Conservation (phyloP, 2,329 filamentous ascomycete genomes). For the Pyrenochaeta sp. region DNA sequence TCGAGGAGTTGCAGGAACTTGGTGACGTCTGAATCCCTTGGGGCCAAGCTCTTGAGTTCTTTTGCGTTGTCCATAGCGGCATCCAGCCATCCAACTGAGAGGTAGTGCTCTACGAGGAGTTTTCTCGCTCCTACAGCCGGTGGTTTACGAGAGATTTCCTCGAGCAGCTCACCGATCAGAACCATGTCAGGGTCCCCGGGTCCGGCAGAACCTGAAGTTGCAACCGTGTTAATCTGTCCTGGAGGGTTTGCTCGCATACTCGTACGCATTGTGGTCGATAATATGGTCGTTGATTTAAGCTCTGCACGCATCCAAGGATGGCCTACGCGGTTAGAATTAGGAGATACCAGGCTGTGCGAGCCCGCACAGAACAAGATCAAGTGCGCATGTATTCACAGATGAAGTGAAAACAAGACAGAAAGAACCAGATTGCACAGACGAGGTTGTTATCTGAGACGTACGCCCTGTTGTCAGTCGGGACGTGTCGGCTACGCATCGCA, state of each 20-base stretch:
- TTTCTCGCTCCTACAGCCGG: slow-evolving; percentile 41
- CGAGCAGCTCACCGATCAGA: slow-evolving; percentile 42
- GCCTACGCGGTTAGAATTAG: not conserved
- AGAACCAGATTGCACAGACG: not conserved
- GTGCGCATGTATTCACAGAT: not conserved
- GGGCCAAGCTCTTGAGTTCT: slow-evolving; percentile 32
- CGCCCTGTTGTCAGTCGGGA: not conserved
- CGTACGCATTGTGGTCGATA: not conserved
- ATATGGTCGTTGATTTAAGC: not conserved
- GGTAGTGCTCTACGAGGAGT: slow-evolving; percentile 44
- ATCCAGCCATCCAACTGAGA: slow-evolving; percentile 44
- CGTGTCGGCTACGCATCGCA: not conserved
- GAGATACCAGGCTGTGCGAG: not conserved
- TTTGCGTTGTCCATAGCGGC: slow-evolving; percentile 41
- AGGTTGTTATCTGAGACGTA: not conserved
- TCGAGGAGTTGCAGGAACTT: slow-evolving; percentile 28
- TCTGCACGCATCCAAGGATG: not conserved
- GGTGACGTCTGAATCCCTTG: slow-evolving; percentile 35
- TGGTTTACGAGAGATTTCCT: slow-evolving; percentile 40
- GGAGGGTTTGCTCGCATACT: not conserved
- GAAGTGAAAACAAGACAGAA: not conserved
- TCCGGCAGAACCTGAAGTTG: slow-evolving; percentile 18
- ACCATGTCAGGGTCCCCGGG: slow-evolving; percentile 43
- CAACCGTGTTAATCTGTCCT: slow-evolving; percentile 8
- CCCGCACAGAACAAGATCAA: not conserved